phyloP scores from a whole-genome alignment of 371 early-diverging fungal genomes.

The Mucor mucedo region DNA sequence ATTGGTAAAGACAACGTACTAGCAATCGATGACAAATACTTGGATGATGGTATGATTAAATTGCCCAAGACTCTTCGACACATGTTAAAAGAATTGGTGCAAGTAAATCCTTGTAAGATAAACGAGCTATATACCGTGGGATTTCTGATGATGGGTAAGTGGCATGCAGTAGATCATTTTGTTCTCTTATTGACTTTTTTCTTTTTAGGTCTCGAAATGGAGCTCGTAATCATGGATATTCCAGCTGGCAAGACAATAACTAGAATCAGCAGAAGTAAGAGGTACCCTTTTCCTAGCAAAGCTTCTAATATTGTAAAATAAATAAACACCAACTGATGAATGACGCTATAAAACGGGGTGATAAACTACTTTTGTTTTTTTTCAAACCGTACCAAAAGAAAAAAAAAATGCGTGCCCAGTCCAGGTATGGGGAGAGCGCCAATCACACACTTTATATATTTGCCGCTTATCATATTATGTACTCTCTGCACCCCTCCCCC shows the following conservation, averaged over 20 bases:
- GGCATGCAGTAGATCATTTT: too few relatives aligned
- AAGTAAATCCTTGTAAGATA: slow-evolving; percentile 3
- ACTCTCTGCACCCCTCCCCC: too few relatives aligned
- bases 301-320: too few relatives aligned
- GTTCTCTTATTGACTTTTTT: too few relatives aligned
- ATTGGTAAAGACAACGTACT: slow-evolving; percentile 6
- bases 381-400: too few relatives aligned
- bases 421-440: too few relatives aligned
- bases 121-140: slow-evolving; percentile 12
- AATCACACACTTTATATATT: too few relatives aligned
- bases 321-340: too few relatives aligned
- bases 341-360: too few relatives aligned
- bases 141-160: slow-evolving; percentile 14
- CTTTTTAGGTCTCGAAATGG: background rate
- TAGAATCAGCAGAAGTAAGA: slow-evolving; percentile 9
- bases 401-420: too few relatives aligned
- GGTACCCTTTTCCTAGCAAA: slow-evolving; percentile 3
- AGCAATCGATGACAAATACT: slow-evolving; percentile 7
- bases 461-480: too few relatives aligned
- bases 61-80: slow-evolving; percentile 8
- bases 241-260: background rate
- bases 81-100: background rate
- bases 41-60: slow-evolving; percentile 12
- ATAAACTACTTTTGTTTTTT: too few relatives aligned
- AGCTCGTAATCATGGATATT: background rate